phyloP scores from a whole-genome alignment of 1,139 yeast species.

The Nadsonia starkeyi-henricii region DNA sequence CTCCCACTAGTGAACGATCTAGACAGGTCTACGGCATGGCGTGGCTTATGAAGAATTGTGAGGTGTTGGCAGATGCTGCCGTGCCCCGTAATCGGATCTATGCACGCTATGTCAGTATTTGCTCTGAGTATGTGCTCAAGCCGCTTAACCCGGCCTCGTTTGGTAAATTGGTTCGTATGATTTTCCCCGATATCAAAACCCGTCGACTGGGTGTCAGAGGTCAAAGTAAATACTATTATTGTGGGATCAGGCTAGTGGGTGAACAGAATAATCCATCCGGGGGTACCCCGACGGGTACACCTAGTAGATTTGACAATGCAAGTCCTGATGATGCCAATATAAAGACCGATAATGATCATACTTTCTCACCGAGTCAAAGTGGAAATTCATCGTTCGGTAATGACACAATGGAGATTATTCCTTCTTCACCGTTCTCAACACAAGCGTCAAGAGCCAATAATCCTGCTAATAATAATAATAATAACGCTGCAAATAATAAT shows the following conservation, averaged over 20 bases:
- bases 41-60: slow-evolving; percentile 64
- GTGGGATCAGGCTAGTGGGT: slow-evolving; percentile 59
- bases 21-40: slow-evolving; percentile 72
- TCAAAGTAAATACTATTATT: slow-evolving; percentile 79
- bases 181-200: slow-evolving; percentile 65
- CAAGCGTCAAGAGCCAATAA: slow-evolving; percentile 1
- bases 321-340: slow-evolving; percentile 12
- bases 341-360: not conserved
- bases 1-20: slow-evolving; percentile 25
- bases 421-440: slow-evolving; percentile 6
- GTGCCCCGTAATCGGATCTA: slow-evolving; percentile 76
- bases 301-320: slow-evolving; percentile 12
- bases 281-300: slow-evolving; percentile 19
- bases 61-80: slow-evolving; percentile 48
- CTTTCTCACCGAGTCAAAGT: not conserved
- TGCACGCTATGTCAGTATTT: slow-evolving; percentile 62
- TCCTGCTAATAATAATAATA: not conserved
- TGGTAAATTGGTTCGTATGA: slow-evolving; percentile 65
- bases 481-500: not conserved
- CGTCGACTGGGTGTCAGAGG: slow-evolving; percentile 83
- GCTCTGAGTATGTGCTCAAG: slow-evolving; percentile 49
- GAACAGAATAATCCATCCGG: slow-evolving; percentile 25
- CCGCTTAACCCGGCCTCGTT: slow-evolving; percentile 81
- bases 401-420: not conserved
- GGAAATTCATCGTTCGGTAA: slow-evolving; percentile 2